These are phyloP conservation scores for Friedmanniomyces simplex DNA, from an alignment of 495 filamentous ascomycete species.

Conservation along the genomic window DNA sequence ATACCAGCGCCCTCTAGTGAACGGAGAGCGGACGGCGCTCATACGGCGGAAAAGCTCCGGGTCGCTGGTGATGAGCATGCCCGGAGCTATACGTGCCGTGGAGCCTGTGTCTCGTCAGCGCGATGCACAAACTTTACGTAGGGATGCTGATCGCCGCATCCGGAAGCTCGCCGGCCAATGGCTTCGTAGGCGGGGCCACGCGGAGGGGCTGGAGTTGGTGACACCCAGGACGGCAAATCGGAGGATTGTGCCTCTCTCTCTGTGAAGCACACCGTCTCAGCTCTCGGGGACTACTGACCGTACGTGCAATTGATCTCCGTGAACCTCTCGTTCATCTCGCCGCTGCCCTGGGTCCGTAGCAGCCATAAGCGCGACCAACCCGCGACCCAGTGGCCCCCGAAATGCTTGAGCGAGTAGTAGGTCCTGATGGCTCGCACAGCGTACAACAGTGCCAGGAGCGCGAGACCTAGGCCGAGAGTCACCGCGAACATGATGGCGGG, in stretches of 20 bases:
- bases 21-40: conserved; percentile 31
- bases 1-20: conserved; percentile 37
- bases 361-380: conserved; percentile 26
- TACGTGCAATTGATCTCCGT: conserved; percentile 22
- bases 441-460: conserved; percentile 15
- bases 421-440: conserved; percentile 13
- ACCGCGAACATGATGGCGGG: conserved; percentile 12
- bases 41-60: conserved; percentile 35
- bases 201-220: neutral
- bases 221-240: neutral
- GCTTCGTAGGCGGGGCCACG: neutral
- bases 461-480: conserved; percentile 4
- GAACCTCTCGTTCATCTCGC: conserved; percentile 26
- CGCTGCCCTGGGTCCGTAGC: conserved; percentile 16
- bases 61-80: conserved; percentile 36
- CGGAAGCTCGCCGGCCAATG: neutral
- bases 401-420: conserved; percentile 18
- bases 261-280: neutral
- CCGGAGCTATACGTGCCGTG: conserved; percentile 36
- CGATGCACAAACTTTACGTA: neutral
- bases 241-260: neutral
- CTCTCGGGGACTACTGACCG: conserved; percentile 13
- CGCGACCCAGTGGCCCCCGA: conserved; percentile 23
- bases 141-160: neutral
- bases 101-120: conserved; percentile 23